Evolutionary conservation across 441 rosid species (phyloP).

Genomic region (Euphorbia corollata): DNA sequence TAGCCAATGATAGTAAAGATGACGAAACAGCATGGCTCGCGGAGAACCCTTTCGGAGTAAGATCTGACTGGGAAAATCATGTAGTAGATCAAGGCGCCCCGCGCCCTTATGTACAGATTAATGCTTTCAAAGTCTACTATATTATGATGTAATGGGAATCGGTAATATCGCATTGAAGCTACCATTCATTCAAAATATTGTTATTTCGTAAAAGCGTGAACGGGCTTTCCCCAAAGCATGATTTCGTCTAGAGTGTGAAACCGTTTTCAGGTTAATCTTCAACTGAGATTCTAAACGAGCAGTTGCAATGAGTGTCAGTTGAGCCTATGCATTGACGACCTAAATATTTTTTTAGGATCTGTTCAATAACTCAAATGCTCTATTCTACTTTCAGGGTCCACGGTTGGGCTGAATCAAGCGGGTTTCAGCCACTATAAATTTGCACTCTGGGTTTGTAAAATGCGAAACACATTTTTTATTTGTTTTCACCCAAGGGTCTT

Average conservation of each 20-base stretch:
- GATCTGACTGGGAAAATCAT: slow-evolving; percentile 71
- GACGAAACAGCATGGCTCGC: slow-evolving; percentile 36
- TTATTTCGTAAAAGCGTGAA: not conserved
- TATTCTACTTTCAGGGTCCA: too few species aligned
- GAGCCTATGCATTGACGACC: too few species aligned
- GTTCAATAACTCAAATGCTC: too few species aligned
- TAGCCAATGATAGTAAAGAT: slow-evolving; percentile 19
- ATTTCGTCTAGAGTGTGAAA: not conserved
- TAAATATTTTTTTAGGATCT: too few species aligned
- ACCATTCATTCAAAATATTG: not conserved
- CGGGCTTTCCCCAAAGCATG: not conserved
- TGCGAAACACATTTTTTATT: too few species aligned
- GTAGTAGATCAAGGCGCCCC: slow-evolving; percentile 48
- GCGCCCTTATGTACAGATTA: slow-evolving; percentile 55
- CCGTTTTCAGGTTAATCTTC: not conserved
- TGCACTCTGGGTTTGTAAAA: too few species aligned
- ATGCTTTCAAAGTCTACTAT: slow-evolving; percentile 39
- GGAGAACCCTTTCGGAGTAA: slow-evolving; percentile 65
- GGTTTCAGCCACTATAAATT: too few species aligned
- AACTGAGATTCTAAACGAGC: not conserved
- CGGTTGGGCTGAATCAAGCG: too few species aligned
- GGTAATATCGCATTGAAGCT: not conserved
- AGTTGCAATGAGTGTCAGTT: too few species aligned
- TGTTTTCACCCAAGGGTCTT: too few species aligned
- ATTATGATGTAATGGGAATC: not conserved